These are phyloP conservation scores for Pontederia crassipes DNA, from an alignment of 176 grass and related monocot genomes.

Conservation along the genomic window DNA sequence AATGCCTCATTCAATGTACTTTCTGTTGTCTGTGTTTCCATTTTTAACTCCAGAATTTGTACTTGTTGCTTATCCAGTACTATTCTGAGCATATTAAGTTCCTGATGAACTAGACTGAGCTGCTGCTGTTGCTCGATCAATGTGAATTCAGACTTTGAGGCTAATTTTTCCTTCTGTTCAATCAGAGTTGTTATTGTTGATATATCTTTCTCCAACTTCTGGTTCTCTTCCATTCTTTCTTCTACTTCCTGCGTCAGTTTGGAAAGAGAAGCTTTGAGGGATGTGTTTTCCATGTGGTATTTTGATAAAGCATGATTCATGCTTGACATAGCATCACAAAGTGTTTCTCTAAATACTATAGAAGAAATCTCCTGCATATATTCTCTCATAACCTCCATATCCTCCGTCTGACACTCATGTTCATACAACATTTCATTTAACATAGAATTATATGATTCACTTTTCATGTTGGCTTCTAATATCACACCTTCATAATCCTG, in stretches of 20 bases:
- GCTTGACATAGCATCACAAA: neutral
- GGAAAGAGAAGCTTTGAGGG: constrained; percentile 30
- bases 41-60: constrained; percentile 42
- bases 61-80: constrained; percentile 40
- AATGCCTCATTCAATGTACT: constrained; percentile 46
- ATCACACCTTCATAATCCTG: constrained; percentile 39
- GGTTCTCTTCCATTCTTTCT: constrained; percentile 35
- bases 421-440: constrained; percentile 33
- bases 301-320: constrained; percentile 13
- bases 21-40: constrained; percentile 46
- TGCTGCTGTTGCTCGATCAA: constrained; percentile 57
- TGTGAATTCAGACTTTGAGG: constrained; percentile 35
- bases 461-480: constrained; percentile 35
- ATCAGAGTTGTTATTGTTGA: constrained; percentile 11
- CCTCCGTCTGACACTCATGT: constrained; percentile 31
- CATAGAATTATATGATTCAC: constrained; percentile 25
- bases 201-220: constrained; percentile 43
- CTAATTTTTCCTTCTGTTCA: constrained; percentile 49
- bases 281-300: constrained; percentile 32
- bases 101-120: constrained; percentile 46
- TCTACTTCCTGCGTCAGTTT: constrained; percentile 41
- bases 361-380: constrained; percentile 9
- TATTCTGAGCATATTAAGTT: constrained; percentile 52
- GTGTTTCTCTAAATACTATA: constrained; percentile 11
- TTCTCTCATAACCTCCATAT: constrained; percentile 14